phyloP scores from a whole-genome alignment of 1,284 basidiomycete species.

The Rugiboletus extremiorientalis region DNA sequence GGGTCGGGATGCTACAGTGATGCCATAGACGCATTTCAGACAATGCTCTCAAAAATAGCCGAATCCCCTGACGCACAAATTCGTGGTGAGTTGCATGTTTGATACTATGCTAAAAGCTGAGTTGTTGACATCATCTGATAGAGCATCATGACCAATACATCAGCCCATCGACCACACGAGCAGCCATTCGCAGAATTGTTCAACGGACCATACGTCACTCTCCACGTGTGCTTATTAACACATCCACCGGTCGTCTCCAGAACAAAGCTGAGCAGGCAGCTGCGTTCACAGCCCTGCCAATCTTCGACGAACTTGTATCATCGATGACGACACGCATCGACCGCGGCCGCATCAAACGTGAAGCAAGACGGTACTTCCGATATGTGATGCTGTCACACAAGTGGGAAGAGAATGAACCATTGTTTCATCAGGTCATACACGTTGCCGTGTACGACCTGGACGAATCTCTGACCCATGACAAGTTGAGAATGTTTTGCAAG shows the following conservation, averaged over 20 bases:
- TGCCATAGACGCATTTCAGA: not conserved
- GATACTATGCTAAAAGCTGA: not conserved
- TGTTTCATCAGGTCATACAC: not conserved
- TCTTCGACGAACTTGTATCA: not conserved
- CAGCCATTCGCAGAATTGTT: not conserved
- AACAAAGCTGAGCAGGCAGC: not conserved
- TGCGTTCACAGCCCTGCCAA: not conserved
- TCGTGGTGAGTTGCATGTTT: not conserved
- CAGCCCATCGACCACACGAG: not conserved
- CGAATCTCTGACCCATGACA: not conserved
- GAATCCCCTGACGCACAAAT: not conserved
- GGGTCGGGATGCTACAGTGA: not conserved
- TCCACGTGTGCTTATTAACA: not conserved
- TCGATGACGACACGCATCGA: not conserved
- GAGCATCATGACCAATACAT: not conserved
- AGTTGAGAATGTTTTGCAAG: not conserved
- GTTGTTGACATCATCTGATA: not conserved
- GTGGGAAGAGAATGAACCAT: not conserved
- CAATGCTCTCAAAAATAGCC: not conserved
- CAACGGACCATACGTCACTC: not conserved
- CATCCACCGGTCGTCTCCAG: not conserved
- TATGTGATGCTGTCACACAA: not conserved
- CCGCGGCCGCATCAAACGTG: not conserved
- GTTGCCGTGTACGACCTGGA: not conserved
- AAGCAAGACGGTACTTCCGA: not conserved